Percentiles rank a stretch among this genome's conserved stretches.
Evolutionary conservation across 352 stramenopile species (phyloP).

Genomic region (Globisporangium paddicum): DNA sequence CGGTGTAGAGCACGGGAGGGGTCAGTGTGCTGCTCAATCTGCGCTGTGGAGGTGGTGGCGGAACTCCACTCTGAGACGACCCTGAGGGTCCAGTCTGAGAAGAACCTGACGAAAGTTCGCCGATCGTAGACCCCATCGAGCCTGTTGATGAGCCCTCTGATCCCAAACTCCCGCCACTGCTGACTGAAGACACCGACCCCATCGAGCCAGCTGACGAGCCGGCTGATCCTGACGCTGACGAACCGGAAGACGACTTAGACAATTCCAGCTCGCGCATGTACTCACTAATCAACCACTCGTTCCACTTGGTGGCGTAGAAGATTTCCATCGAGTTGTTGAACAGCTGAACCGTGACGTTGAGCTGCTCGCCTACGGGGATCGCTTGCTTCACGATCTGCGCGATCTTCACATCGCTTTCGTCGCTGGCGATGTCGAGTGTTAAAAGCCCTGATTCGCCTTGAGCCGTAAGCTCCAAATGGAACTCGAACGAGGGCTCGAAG

Average conservation of each 20-base stretch:
- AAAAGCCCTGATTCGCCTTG: background rate
- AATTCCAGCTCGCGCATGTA: slow-evolving; percentile 1
- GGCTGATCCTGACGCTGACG: background rate
- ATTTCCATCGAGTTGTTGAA: slow-evolving; percentile 35
- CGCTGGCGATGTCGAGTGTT: background rate
- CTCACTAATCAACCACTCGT: slow-evolving; percentile 21
- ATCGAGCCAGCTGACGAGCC: background rate
- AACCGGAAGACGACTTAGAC: background rate
- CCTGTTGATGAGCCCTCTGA: background rate
- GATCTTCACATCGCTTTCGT: background rate
- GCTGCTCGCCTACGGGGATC: slow-evolving; percentile 4
- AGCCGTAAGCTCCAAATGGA: background rate
- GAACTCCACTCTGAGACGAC: too few species aligned
- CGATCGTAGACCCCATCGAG: too few species aligned
- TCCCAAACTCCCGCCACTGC: background rate
- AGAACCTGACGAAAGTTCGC: background rate
- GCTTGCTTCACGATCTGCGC: background rate
- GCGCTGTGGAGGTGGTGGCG: background rate
- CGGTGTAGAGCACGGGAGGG: slow-evolving; percentile 8
- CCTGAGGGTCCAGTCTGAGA: background rate
- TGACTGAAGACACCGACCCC: background rate
- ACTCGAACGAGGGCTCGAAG: background rate
- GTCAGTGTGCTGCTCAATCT: slow-evolving; percentile 9
- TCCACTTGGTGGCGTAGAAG: slow-evolving; percentile 13
- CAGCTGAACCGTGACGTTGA: slow-evolving; percentile 26